Conservation (phyloP, 345 rosid genomes). For the Camelina hispida region DNA sequence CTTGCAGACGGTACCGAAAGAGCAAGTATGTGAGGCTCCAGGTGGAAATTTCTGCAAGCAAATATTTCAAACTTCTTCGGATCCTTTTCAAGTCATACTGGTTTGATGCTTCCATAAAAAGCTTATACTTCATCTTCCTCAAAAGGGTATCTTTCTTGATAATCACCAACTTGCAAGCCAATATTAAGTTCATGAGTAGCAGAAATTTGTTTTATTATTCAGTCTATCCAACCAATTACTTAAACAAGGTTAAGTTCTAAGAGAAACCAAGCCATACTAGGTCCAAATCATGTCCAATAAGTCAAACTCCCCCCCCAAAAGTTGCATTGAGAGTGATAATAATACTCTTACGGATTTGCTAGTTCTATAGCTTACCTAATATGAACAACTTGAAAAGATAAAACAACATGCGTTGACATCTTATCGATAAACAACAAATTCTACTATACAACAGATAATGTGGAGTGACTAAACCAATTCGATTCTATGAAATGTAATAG, state of each 20-base stretch:
- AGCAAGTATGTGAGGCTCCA: too few relatives aligned
- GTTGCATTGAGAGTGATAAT: constrained; percentile 2
- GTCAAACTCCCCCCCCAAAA: constrained; percentile 8
- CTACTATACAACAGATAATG: not conserved
- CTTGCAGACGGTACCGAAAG: too few relatives aligned
- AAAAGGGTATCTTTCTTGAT: constrained; percentile 80
- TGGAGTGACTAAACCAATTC: not conserved
- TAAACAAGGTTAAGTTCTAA: not conserved
- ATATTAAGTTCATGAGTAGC: constrained; percentile 6
- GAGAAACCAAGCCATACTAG: not conserved
- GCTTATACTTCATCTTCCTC: constrained; percentile 81
- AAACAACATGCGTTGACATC: not conserved
- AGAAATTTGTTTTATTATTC: constrained; percentile 4
- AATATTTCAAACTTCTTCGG: constrained; percentile 8
- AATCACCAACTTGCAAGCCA: constrained; percentile 76
- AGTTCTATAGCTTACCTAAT: constrained; percentile 13
- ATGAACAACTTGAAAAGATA: constrained; percentile 7
- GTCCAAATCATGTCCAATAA: constrained; percentile 11
- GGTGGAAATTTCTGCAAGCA: too few relatives aligned
- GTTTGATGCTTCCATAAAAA: constrained; percentile 4
- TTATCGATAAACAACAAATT: constrained; percentile 8
- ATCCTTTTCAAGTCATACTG: not conserved
- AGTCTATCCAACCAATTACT: not conserved
- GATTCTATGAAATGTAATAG: constrained; percentile 8
- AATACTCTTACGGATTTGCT: constrained; percentile 7